A percentile compares a stretch with the other conserved stretches of the same genome.
phyloP scores from a whole-genome alignment of 768 basidiomycete genomes.

The Solioccasus polychromus region DNA sequence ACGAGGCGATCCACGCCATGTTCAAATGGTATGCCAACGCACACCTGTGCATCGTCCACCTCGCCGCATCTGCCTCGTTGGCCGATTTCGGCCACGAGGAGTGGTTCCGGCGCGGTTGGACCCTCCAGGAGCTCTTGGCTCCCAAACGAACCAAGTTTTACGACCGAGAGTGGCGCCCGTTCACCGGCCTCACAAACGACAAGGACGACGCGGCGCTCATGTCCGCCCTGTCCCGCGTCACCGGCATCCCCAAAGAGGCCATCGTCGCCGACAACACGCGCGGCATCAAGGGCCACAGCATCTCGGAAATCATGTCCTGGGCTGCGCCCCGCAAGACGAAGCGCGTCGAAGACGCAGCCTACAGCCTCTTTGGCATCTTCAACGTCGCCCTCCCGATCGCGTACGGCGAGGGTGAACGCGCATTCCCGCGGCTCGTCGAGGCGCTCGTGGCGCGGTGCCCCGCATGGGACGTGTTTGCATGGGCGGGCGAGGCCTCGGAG shows the following conservation, averaged over 20 bases:
- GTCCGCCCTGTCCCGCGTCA: conserved; percentile 12
- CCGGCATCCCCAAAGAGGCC: conserved; percentile 15
- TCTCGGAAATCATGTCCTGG: conserved; percentile 31
- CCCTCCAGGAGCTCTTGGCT: conserved; percentile 26
- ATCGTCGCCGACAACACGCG: conserved; percentile 20
- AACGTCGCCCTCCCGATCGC: conserved; percentile 19
- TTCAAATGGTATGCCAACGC: conserved; percentile 31
- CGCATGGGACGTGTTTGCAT: conserved; percentile 26
- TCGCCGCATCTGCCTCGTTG: conserved; percentile 13
- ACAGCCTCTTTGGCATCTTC: conserved; percentile 29
- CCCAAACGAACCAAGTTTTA: conserved; percentile 28
- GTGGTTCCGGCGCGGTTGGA: conserved; percentile 29
- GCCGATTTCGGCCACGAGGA: conserved; percentile 17
- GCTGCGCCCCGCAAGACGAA: conserved; percentile 29
- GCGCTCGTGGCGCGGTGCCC: conserved; percentile 10
- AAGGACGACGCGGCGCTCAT: conserved; percentile 8
- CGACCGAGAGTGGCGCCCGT: conserved; percentile 17
- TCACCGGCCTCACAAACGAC: conserved; percentile 16
- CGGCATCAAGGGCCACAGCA: conserved; percentile 10
- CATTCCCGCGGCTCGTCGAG: conserved; percentile 27
- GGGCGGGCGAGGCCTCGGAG: conserved; percentile 21
- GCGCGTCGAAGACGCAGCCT: conserved; percentile 27
- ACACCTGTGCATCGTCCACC: conserved; percentile 28
- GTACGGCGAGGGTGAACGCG: conserved; percentile 32
- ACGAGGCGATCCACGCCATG: conserved; percentile 32